Percentiles rank a stretch among this genome's conserved stretches.
phyloP scores from a whole-genome alignment of 2,329 filamentous ascomycete species.

The Eurotiales sp. region DNA sequence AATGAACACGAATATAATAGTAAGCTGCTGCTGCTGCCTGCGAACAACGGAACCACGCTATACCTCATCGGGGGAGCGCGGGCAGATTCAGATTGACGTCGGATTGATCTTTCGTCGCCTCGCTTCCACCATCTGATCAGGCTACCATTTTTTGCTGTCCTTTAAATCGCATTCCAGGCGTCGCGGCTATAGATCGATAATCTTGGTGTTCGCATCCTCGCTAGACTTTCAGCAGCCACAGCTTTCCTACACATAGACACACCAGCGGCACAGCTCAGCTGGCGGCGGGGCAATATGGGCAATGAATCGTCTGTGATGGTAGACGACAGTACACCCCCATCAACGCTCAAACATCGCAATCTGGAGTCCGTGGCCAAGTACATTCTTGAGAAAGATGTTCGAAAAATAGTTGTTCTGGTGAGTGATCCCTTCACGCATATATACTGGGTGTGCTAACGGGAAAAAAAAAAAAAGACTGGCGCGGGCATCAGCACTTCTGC shows the following conservation, averaged over 20 bases:
- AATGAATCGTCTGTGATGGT: conserved; percentile 72
- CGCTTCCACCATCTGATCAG: neutral
- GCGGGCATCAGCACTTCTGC: conserved; percentile 63
- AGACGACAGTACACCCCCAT: conserved; percentile 60
- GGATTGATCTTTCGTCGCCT: neutral
- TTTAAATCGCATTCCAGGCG: no score
- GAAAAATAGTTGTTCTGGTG: conserved; percentile 76
- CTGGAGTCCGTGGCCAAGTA: conserved; percentile 74
- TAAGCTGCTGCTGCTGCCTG: no score
- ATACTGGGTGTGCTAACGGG: conserved; percentile 4
- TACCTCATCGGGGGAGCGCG: neutral
- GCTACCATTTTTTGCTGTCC: no score
- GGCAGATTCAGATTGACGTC: neutral
- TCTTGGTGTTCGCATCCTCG: no score
- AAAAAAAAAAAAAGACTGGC: conserved; percentile 61
- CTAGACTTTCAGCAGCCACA: no score
- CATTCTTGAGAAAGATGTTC: conserved; percentile 65
- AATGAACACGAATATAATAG: no score
- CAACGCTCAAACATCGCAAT: conserved; percentile 64
- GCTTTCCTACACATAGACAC: no score
- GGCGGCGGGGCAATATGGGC: conserved; percentile 61
- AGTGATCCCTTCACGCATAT: conserved; percentile 14
- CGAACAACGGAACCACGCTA: neutral
- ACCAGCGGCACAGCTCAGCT: neutral
- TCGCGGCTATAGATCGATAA: no score